Evolutionary conservation across 2,329 filamentous ascomycete genomes (phyloP), one percentile per base, ranked within the genome.

Genomic region (Clathrospora elynae): DNA sequence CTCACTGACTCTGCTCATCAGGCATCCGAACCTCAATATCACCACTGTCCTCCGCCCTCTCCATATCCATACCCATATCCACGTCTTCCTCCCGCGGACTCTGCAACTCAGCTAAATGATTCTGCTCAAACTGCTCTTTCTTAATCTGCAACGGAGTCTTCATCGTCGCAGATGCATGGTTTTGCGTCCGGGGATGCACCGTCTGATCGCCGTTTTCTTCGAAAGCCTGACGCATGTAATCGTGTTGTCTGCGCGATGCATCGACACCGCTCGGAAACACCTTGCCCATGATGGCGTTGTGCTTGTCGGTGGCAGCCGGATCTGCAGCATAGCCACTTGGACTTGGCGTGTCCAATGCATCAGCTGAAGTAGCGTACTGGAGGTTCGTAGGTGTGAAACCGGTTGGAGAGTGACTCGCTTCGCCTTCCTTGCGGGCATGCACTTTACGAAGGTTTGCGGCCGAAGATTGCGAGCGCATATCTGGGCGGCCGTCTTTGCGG

Each of bases 361-460:
- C 33, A 9, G 35, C 39, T 6, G 47, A 59, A 3, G 34, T 26
- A 3, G 52, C 39, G 19, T 53, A 39, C 4, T 53, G 57, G 2
- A 54, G 36, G 25, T 50, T 59, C 9, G 49, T 54, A 5, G 67
- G 64, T 1, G 66, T 67, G 31, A 49, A 57, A 6, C 46, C 42
- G 7, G 55, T 53, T 4, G 61, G 61, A 9, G 49, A 49, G 9
- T 50, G 53, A 18, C 55, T 57, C 26, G 56, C 46, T 17, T 68
- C 64, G 10, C 51, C 52, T 26, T 78, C 75, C 40, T 76, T 77
- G 43, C 74, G 71, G 16, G 75, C 74, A 52, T 78, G 75, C 3
- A 78, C 75, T 50, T 77, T 78, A 25, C 75, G 70, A 10, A 78
- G 57, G 45, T 78, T 78, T 33, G 75, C 75, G n/a, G 75, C 75